Conservation (phyloP, 441 rosid species). For the Syzygium malaccense region DNA sequence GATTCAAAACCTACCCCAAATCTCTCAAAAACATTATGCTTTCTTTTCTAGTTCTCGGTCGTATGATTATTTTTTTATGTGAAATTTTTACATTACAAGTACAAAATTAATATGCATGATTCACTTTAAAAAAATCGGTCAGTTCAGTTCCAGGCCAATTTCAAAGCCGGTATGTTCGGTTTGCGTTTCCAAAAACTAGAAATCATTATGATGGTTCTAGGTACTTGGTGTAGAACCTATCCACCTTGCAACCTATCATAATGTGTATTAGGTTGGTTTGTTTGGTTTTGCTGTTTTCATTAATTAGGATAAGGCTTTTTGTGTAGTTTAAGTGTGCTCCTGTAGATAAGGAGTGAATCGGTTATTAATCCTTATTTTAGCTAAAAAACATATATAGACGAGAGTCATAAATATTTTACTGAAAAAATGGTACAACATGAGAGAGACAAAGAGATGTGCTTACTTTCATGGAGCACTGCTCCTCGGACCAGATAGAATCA, state of each 20-base stretch:
- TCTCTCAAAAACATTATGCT: background rate
- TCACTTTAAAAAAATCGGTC: background rate
- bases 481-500: background rate
- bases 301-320: background rate
- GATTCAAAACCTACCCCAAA: background rate
- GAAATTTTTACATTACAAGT: background rate
- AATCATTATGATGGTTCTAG: rapidly evolving
- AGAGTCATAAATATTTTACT: background rate
- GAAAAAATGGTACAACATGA: background rate
- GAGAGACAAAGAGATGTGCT: background rate
- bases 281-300: background rate
- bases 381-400: background rate
- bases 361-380: background rate
- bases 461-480: background rate
- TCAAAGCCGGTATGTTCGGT: rapidly evolving
- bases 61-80: background rate
- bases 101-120: background rate
- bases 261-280: background rate
- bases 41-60: background rate
- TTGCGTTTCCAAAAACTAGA: background rate
- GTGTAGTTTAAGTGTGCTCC: background rate
- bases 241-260: background rate
- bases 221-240: background rate
- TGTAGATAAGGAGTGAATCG: background rate
- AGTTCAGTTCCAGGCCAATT: background rate